phyloP scores from a whole-genome alignment of 2,329 filamentous ascomycete species.

The Penicillium nordicum region DNA sequence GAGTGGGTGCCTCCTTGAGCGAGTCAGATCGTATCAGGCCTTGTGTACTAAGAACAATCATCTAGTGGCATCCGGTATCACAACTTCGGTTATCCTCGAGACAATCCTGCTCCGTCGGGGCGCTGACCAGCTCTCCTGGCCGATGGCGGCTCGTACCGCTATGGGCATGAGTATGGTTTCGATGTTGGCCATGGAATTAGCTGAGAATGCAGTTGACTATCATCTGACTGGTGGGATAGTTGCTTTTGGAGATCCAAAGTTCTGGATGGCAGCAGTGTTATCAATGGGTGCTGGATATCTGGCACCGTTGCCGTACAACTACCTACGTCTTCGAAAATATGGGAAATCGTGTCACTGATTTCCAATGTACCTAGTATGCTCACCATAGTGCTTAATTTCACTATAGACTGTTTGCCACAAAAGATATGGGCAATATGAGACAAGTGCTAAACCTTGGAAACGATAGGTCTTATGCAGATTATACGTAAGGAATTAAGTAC shows the following conservation, averaged over 20 bases:
- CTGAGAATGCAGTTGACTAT: conserved; percentile 56
- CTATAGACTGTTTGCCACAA: no score
- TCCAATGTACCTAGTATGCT: background rate
- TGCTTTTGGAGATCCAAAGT: conserved; percentile 45
- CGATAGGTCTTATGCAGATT: background rate
- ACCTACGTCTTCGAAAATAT: conserved; percentile 48
- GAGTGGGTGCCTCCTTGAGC: conserved; percentile 38
- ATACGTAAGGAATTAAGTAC: background rate
- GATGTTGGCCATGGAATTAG: conserved; percentile 58
- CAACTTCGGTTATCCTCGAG: conserved; percentile 53
- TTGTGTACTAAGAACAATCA: background rate
- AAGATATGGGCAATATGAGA: background rate
- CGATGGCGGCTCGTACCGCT: conserved; percentile 49
- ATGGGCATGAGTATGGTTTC: conserved; percentile 59
- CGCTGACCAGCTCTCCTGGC: conserved; percentile 49
- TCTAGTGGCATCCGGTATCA: conserved; percentile 53
- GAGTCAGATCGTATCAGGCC: background rate
- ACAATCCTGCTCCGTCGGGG: conserved; percentile 51
- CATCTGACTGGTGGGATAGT: conserved; percentile 53
- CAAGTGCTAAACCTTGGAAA: conserved; percentile 5
- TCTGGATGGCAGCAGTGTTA: conserved; percentile 51
- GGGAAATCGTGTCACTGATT: conserved; percentile 38
- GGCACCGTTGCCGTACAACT: conserved; percentile 55
- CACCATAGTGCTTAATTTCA: background rate
- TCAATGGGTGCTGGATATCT: conserved; percentile 35